Evolutionary conservation across 2,329 filamentous ascomycete species (phyloP).

Genomic region (Orbilia oligospora): DNA sequence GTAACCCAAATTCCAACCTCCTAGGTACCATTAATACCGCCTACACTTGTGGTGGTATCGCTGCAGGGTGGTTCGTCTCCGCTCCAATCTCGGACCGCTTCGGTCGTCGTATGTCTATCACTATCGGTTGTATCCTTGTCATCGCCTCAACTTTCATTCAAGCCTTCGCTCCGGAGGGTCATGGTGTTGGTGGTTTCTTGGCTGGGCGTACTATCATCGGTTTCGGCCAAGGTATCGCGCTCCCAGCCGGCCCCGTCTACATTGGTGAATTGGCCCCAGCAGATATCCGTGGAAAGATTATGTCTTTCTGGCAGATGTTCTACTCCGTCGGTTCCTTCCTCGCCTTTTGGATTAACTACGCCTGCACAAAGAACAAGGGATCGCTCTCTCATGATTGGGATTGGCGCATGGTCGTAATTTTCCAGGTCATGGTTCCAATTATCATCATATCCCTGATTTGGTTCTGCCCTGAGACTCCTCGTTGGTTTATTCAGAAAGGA

Average conservation of each 20-base stretch:
- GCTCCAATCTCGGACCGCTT: conserved; percentile 71
- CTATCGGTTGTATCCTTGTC: conserved; percentile 75
- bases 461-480: conserved; percentile 77
- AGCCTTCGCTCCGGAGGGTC: conserved; percentile 74
- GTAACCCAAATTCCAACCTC: conserved; percentile 65
- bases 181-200: conserved; percentile 76
- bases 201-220: conserved; percentile 78
- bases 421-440: conserved; percentile 78
- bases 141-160: conserved; percentile 80
- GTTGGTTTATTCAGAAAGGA: conserved; percentile 77
- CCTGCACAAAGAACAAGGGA: conserved; percentile 72
- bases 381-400: conserved; percentile 76
- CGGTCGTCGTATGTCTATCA: conserved; percentile 69
- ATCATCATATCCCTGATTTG: conserved; percentile 76
- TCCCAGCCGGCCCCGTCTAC: conserved; percentile 78
- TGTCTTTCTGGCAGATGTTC: conserved; percentile 80
- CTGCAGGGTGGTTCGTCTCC: conserved; percentile 78
- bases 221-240: conserved; percentile 78
- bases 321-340: conserved; percentile 78
- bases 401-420: conserved; percentile 80
- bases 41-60: conserved; percentile 80
- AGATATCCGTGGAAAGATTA: conserved; percentile 77
- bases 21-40: conserved; percentile 76
- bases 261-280: conserved; percentile 78
- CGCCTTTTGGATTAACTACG: conserved; percentile 78